Evolutionary conservation across 257 asterid genomes (phyloP).

Genomic region (Solanum pimpinellifolium): DNA sequence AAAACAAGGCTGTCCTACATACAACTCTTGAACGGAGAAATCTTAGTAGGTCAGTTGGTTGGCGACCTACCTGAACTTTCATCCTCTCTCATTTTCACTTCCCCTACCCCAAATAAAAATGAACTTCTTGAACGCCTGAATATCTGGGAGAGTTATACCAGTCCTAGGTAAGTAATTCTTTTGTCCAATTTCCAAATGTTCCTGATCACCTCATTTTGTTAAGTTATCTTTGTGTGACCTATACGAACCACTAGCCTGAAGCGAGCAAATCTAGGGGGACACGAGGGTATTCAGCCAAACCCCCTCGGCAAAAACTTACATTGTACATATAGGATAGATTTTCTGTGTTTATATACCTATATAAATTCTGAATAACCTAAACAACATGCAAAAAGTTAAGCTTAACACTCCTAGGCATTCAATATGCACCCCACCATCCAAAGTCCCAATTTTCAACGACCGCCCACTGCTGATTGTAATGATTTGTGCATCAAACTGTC

Average conservation of each 20-base stretch:
- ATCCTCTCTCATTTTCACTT: neutral
- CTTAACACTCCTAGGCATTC: neutral
- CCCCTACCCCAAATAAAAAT: neutral
- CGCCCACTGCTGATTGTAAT: neutral
- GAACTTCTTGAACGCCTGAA: neutral
- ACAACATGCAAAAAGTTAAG: neutral
- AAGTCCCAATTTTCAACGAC: neutral
- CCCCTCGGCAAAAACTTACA: neutral
- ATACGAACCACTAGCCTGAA: neutral
- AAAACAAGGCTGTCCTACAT: neutral
- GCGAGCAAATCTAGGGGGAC: neutral
- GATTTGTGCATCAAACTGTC: neutral
- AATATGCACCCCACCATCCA: neutral
- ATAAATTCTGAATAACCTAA: neutral
- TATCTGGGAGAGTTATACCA: neutral
- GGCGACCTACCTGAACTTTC: too few species aligned
- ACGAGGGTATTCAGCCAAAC: neutral
- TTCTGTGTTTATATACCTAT: neutral
- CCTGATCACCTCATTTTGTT: neutral
- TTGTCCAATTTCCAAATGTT: neutral
- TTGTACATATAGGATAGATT: neutral
- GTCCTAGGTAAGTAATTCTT: neutral
- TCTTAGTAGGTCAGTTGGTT: neutral
- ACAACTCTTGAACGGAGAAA: neutral
- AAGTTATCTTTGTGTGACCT: neutral